Conservation (phyloP, 2,329 filamentous ascomycete species). For the Paraconiothyrium sp. region DNA sequence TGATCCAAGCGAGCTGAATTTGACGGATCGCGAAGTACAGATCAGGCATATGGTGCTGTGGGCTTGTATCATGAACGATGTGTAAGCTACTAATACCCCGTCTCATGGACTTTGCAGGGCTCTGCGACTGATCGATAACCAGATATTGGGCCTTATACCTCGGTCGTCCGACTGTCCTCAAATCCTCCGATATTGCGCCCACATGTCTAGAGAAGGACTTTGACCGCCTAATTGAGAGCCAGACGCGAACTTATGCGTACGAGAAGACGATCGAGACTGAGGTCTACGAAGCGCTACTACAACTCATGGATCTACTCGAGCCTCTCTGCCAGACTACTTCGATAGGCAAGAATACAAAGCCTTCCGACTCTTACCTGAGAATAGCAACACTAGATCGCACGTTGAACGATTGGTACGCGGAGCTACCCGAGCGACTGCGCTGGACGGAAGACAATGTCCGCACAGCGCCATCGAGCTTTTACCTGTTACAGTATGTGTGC, state of each 20-base stretch:
- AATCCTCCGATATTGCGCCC: conserved; percentile 58
- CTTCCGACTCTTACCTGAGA: conserved; percentile 54
- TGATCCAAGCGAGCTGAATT: conserved; percentile 50
- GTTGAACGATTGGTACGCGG: conserved; percentile 61
- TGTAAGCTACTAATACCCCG: conserved; percentile 7
- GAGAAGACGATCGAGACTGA: conserved; percentile 40
- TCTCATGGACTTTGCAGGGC: neutral
- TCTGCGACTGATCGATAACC: neutral
- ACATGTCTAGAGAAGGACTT: conserved; percentile 56
- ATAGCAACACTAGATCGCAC: conserved; percentile 60
- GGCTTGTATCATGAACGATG: conserved; percentile 47
- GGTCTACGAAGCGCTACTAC: conserved; percentile 59
- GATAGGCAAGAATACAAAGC: conserved; percentile 53
- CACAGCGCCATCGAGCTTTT: conserved; percentile 50
- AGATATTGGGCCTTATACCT: conserved; percentile 60
- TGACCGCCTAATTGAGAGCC: conserved; percentile 42
- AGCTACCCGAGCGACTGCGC: conserved; percentile 54
- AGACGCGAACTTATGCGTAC: conserved; percentile 21
- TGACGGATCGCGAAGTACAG: conserved; percentile 56
- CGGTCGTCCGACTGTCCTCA: conserved; percentile 61
- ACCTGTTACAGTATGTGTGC: conserved; percentile 60
- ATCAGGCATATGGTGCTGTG: conserved; percentile 59
- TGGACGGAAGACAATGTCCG: conserved; percentile 33
- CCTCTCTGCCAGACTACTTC: conserved; percentile 47
- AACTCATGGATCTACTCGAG: conserved; percentile 59